phyloP scores from a whole-genome alignment of 2,329 filamentous ascomycete genomes.

The Talaromyces albobiverticillius region DNA sequence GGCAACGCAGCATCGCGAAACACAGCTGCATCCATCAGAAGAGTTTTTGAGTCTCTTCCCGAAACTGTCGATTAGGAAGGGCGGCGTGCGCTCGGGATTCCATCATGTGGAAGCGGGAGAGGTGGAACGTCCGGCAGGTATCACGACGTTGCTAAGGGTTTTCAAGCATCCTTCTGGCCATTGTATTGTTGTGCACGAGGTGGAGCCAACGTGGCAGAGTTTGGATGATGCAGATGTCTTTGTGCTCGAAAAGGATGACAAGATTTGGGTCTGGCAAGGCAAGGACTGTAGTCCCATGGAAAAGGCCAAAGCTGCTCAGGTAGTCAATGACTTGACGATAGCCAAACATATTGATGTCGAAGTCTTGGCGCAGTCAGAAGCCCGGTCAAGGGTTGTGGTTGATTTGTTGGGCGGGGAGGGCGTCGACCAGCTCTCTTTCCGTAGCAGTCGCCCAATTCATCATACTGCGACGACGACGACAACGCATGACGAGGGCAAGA shows the following conservation, averaged over 20 bases:
- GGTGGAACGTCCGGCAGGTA: conserved; percentile 38
- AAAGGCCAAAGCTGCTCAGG: conserved; percentile 65
- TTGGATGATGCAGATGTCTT: conserved; percentile 66
- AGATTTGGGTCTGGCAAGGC: conserved; percentile 71
- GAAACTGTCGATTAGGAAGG: conserved; percentile 57
- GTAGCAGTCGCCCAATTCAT: conserved; percentile 41
- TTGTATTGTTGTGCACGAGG: conserved; percentile 61
- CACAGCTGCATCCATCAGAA: conserved; percentile 58
- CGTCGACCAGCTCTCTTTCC: conserved; percentile 41
- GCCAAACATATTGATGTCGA: conserved; percentile 64
- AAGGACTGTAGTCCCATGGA: conserved; percentile 65
- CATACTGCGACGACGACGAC: conserved; percentile 16
- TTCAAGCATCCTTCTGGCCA: conserved; percentile 56
- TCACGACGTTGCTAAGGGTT: conserved; percentile 57
- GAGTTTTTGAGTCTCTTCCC: conserved; percentile 62
- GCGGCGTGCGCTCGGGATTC: conserved; percentile 63
- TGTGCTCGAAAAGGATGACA: conserved; percentile 59
- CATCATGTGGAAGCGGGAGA: conserved; percentile 60
- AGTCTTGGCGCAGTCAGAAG: conserved; percentile 60
- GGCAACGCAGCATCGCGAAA: conserved; percentile 64
- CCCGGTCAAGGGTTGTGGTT: conserved; percentile 48
- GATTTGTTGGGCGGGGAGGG: conserved; percentile 54
- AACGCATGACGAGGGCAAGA: conserved; percentile 5
- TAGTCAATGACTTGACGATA: conserved; percentile 55
- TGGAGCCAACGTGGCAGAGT: conserved; percentile 59